Evolutionary conservation across 371 early-diverging fungal species (phyloP), one percentile per base, ranked within the genome.

Genomic region (Rhizopus sp.): DNA sequence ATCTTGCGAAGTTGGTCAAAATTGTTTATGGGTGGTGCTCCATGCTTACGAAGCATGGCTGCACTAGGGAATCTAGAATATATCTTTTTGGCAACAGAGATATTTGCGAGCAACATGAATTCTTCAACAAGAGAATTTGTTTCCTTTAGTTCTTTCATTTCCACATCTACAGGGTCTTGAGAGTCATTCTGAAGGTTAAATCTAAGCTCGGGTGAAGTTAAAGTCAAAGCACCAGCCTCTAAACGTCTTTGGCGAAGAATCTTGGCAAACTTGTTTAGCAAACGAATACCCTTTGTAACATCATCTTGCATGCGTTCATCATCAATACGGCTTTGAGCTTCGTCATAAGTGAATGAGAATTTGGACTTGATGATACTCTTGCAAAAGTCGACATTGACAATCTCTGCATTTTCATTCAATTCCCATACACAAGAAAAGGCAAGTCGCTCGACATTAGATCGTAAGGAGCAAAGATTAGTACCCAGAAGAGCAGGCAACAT

Each of bases 81-180:
- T 37, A 99, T 97, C 70, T 92, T 90, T 66, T 89, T 84, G 4
- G 99, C 99, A 0, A 99, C 99, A 38, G 90, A 88, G 59, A 98
- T 96, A 74, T 99, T 99, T 46, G 99, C 99, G 17, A 99, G 83
- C 65, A 99, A 85, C 99, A 99, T 99, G 77, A 99, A 98, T 74
- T 99, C 99, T 68, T 99, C 99, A 29, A 99, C 94, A 35, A 99
- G 78, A 0, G 90, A 88, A 73, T 99, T 97, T 16, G 98, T 94
- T 57, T 97, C 97, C 73, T 95, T 91, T 38, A 93, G 74, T 61
- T 93, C 93, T 76, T 95, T 93, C 85, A 92, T 73, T 66, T 93
- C 93, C 5, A 82, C 78, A 69, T 93, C 93, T 5, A 93, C 90
- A 1, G 94, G 94, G 62, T 94, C 93, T 71, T 93, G 92, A 0